These are phyloP conservation scores for Raddia distichophylla DNA, from an alignment of 176 grass and related monocot genomes.

Conservation along the genomic window DNA sequence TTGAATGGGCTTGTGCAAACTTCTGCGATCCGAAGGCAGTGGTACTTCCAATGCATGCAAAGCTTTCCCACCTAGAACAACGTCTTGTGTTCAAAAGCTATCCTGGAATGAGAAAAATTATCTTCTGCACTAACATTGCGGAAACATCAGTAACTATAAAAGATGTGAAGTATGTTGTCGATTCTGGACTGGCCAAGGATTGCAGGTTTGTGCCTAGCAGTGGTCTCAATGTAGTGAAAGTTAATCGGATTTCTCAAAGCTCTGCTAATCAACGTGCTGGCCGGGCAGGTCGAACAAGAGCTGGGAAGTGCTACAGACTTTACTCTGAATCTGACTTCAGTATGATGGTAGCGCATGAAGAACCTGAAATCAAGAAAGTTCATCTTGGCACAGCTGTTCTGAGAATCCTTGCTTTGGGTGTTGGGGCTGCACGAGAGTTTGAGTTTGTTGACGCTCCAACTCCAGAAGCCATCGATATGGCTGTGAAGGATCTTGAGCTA, in stretches of 20 bases:
- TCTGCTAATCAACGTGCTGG: slow-evolving; percentile 92
- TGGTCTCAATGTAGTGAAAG: slow-evolving; percentile 84
- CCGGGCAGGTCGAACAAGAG: slow-evolving; percentile 72
- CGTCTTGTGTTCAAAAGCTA: slow-evolving; percentile 80
- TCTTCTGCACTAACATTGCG: slow-evolving; percentile 92
- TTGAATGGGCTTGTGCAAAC: slow-evolving; percentile 88
- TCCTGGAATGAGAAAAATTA: slow-evolving; percentile 83
- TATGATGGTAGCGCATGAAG: slow-evolving; percentile 86
- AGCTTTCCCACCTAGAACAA: slow-evolving; percentile 80
- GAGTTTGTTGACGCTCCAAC: slow-evolving; percentile 94
- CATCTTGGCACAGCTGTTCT: slow-evolving; percentile 87
- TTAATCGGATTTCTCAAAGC: slow-evolving; percentile 80
- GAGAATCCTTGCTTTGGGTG: slow-evolving; percentile 82
- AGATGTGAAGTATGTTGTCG: slow-evolving; percentile 86
- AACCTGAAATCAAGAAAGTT: slow-evolving; percentile 94
- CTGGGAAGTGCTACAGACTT: slow-evolving; percentile 91
- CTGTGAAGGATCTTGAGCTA: slow-evolving; percentile 76
- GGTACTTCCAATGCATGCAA: slow-evolving; percentile 90
- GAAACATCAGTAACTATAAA: slow-evolving; percentile 92
- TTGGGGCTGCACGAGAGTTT: slow-evolving; percentile 63
- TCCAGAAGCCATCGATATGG: slow-evolving; percentile 68
- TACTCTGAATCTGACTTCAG: slow-evolving; percentile 82
- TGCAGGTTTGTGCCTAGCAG: slow-evolving; percentile 72
- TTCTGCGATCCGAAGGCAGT: slow-evolving; percentile 64
- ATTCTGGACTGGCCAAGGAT: slow-evolving; percentile 90